Conservation (phyloP, 2,329 filamentous ascomycete genomes). For the Podosphaera xanthii region DNA sequence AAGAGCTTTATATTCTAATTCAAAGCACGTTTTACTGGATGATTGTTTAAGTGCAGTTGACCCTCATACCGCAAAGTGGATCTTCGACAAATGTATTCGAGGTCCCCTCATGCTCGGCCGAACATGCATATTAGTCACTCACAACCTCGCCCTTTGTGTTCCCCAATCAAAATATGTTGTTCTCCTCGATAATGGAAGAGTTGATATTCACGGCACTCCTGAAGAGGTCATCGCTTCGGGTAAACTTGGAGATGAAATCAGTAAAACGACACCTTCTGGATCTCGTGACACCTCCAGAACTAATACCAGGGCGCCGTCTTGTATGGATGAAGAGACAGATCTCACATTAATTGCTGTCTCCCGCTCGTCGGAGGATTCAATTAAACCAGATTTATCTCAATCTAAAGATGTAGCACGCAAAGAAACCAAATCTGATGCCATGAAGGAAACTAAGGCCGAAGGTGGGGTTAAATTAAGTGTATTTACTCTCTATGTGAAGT, state of each 20-base stretch:
- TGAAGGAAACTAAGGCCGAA: slow-evolving; percentile 57
- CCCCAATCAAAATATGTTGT: slow-evolving; percentile 64
- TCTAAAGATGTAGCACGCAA: slow-evolving; percentile 5
- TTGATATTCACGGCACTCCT: slow-evolving; percentile 54
- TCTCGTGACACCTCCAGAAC: slow-evolving; percentile 50
- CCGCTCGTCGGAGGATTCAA: too few relatives aligned
- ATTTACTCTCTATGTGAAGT: slow-evolving; percentile 59
- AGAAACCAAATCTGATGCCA: slow-evolving; percentile 23
- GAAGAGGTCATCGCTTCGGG: slow-evolving; percentile 67
- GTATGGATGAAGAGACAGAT: slow-evolving; percentile 36
- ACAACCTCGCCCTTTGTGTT: slow-evolving; percentile 76
- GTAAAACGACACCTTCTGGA: slow-evolving; percentile 41
- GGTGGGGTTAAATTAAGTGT: slow-evolving; percentile 78
- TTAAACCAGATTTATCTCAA: neutral
- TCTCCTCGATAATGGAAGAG: slow-evolving; percentile 65
- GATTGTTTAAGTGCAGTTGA: slow-evolving; percentile 94
- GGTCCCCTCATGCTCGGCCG: slow-evolving; percentile 72
- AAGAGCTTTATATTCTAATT: slow-evolving; percentile 91
- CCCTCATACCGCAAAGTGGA: slow-evolving; percentile 94
- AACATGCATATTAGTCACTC: slow-evolving; percentile 87
- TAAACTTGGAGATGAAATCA: slow-evolving; percentile 65
- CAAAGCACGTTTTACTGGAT: slow-evolving; percentile 72
- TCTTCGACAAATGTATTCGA: slow-evolving; percentile 79
- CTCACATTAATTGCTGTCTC: slow-evolving; percentile 9
- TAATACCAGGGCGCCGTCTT: slow-evolving; percentile 58